phyloP scores from a whole-genome alignment of 306 rosid species.

The Medicago lupulina region DNA sequence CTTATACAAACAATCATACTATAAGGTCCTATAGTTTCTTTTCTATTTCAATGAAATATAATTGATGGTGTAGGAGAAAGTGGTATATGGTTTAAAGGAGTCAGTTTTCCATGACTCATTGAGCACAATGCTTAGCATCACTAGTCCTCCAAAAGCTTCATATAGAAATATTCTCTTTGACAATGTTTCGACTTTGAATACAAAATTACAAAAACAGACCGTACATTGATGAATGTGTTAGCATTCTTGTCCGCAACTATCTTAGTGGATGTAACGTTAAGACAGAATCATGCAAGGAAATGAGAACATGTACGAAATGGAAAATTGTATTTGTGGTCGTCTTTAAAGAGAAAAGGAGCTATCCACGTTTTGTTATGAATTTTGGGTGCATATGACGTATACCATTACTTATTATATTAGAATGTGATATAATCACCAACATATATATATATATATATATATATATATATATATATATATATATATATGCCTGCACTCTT shows the following conservation, averaged over 20 bases:
- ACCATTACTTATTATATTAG: neutral
- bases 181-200: neutral
- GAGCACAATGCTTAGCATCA: constrained; percentile 39
- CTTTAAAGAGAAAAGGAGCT: constrained; percentile 42
- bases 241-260: constrained; percentile 50
- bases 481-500: neutral
- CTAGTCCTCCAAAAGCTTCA: constrained; percentile 43
- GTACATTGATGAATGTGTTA: constrained; percentile 42
- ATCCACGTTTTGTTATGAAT: constrained; percentile 36
- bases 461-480: too few species aligned
- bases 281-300: constrained; percentile 25
- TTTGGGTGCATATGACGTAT: constrained; percentile 41
- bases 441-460: too few species aligned
- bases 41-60: constrained; percentile 33
- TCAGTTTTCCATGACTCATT: constrained; percentile 38
- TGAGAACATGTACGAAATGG: constrained; percentile 48
- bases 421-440: too few species aligned
- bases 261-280: constrained; percentile 49
- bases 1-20: neutral
- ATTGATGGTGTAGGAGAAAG: constrained; percentile 41
- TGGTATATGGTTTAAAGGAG: neutral
- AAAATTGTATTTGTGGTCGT: constrained; percentile 19
- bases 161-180: constrained; percentile 36
- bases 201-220: constrained; percentile 18
- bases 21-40: neutral